Conservation (phyloP, 257 asterid genomes). For the Plectranthus barbatus region DNA sequence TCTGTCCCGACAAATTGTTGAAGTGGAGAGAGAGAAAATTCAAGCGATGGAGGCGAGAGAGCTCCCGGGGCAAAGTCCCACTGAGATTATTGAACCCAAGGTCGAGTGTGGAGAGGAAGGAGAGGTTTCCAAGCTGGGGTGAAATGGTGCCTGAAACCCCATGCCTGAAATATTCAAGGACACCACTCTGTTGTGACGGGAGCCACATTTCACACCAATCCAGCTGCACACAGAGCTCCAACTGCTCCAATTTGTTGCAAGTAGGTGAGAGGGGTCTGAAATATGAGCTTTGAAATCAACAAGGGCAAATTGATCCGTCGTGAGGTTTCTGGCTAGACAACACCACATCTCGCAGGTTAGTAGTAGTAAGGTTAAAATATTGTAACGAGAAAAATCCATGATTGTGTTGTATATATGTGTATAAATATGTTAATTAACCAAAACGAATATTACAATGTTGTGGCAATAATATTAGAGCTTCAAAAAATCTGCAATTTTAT, state of each 20-base stretch:
- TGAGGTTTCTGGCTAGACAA: too few relatives aligned
- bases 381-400: too few relatives aligned
- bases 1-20: too few relatives aligned
- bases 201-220: slow-evolving; percentile 6
- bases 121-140: slow-evolving; percentile 9
- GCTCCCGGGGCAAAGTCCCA: neutral
- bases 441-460: too few relatives aligned
- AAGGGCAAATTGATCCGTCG: slow-evolving; percentile 16
- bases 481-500: too few relatives aligned
- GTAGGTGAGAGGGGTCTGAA: neutral
- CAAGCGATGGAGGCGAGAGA: neutral
- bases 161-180: neutral
- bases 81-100: neutral
- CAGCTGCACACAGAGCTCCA: neutral
- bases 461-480: too few relatives aligned
- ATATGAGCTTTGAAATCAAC: too few relatives aligned
- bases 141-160: slow-evolving; percentile 8
- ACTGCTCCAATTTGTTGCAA: slow-evolving; percentile 11
- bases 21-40: too few relatives aligned
- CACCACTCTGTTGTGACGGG: slow-evolving; percentile 8
- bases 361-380: too few relatives aligned
- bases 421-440: too few relatives aligned
- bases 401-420: too few relatives aligned
- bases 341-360: too few relatives aligned
- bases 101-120: slow-evolving; percentile 11